Base-by-base conservation (phyloP, 2,329 filamentous ascomycete genomes). In the Fusarium longipes region DNA sequence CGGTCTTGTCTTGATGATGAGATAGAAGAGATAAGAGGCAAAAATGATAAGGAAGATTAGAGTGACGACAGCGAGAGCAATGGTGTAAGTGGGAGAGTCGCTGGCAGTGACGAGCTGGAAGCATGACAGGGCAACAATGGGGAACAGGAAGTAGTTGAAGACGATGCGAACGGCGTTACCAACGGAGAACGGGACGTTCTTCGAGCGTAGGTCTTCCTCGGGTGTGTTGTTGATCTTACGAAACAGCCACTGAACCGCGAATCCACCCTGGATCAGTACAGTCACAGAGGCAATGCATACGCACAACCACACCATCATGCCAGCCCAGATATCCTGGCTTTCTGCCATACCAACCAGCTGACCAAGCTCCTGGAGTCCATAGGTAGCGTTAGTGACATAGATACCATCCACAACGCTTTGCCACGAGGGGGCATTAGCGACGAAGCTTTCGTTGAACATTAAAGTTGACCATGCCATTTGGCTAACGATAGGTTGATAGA, bases 371-470 rank as follows among this genome's bases (percentile, higher is more conserved):
- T 96, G 89, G 47, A 99, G 82, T 27, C 96, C 96, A 72, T 95
- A 94, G 4, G 84, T 88, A 30, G 88, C 90, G 73, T 93, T 90
- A 43, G 90, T 89, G 52, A 88, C 84, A 78, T 98, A 98, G n/a
- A 99, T 86, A 35, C 95, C 94, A 77, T 98, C 94, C 11, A 89
- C 81, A 15, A 97, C 77, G 65, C 87, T 90, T 65, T 89, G 83
- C 65, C 86, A 89, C 8, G 90, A 87, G 29, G 86, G 81, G 14
- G 86, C 87, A 33, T 89, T 82, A 73, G 88, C 91, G 61, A 96
- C 89, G 72, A 97, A 92, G 78, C 91, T 97, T 69, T 96, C 83
- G 76, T 97, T 97, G 82, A 98, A 98, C 84, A 98, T 91, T 61
- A 99, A 86, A 7, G 89, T 81, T 1, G 95, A 96, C 96, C 96